Base-by-base conservation (phyloP, 345 rosid genomes). In the Euclidium syriacum region DNA sequence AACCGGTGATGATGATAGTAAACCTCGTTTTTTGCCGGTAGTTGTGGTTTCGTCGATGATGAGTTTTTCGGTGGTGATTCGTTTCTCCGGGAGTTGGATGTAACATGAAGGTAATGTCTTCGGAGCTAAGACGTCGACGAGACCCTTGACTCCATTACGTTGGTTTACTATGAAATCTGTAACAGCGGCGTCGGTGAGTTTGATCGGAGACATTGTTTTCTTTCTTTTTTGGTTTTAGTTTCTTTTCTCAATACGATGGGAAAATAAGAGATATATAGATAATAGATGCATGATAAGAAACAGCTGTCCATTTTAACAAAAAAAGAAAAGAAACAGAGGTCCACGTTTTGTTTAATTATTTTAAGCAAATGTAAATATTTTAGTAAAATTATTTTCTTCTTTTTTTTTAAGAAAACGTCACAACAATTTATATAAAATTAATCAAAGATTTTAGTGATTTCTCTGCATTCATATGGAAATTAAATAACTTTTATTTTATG, bases 81-180 rank as follows among this genome's bases (percentile, higher is more conserved):
- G 64, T 24, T 71, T 48, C 20, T 75, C 61, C 10, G 62, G 54
- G 10, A 72, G 79, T 57, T 78, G 75, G 23, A 75, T 33, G 58
- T 54, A 78, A 11, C 56, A 52, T 5, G 57, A n/a, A 0, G 82
- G 82, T 10, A 75, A 65, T 15, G 19, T 24, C 26, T 69, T 56
- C 18, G 71, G 60, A 41, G 75, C 64, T 11, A 34, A 22, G 11
- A 52, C 39, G 5, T 75, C 79, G 6, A 70, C 67, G 2, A 78
- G 58, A 60, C 79, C 79, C 59, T 72, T 78, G 0, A 69, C 79
- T 26, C 78, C 82, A 29, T 72, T 35, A 12, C 73, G 65, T 68
- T 72, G 75, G 38, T 62, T 64, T 18, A 72, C 15, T 11, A 75
- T 73, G 46, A 78, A 78, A 14, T 78, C 79, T 11, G 42, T 60